A percentile compares a stretch with the other conserved stretches of the same genome.
Conservation (phyloP, 345 rosid genomes). For the Gossypium turneri region DNA sequence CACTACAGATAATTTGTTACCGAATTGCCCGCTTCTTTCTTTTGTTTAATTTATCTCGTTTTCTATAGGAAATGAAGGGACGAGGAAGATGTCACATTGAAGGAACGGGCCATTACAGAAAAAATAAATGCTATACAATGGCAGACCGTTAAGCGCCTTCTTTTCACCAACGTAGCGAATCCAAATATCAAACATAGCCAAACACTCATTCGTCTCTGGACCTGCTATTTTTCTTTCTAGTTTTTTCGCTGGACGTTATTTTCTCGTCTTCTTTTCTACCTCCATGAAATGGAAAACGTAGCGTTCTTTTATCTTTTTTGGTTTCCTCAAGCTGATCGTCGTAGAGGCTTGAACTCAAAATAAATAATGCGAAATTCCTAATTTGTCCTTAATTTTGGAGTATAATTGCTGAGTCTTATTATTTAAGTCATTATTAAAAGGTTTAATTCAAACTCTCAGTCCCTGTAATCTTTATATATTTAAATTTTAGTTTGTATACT, state of each 20-base stretch:
- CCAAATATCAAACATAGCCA: neutral
- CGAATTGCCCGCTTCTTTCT: neutral
- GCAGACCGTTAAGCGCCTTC: slow-evolving; percentile 11
- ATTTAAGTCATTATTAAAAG: neutral
- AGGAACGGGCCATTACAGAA: neutral
- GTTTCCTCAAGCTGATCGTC: slow-evolving; percentile 22
- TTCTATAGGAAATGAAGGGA: slow-evolving; percentile 12
- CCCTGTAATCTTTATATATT: no score
- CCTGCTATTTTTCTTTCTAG: slow-evolving; percentile 16
- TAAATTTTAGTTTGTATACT: no score
- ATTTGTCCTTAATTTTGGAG: slow-evolving; percentile 7
- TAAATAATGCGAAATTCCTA: neutral
- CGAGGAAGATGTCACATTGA: slow-evolving; percentile 11
- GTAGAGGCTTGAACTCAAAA: slow-evolving; percentile 28
- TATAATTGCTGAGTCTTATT: neutral
- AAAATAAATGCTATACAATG: slow-evolving; percentile 6
- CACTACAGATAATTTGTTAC: neutral
- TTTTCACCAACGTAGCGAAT: neutral
- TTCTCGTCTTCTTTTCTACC: neutral
- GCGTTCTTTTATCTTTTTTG: neutral
- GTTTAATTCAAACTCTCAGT: no score
- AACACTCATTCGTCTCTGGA: neutral
- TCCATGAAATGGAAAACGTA: neutral
- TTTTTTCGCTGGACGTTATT: slow-evolving; percentile 18
- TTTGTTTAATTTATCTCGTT: neutral